Evolutionary conservation across 768 basidiomycete genomes (phyloP).

Genomic region (Suillus cothurnatus): DNA sequence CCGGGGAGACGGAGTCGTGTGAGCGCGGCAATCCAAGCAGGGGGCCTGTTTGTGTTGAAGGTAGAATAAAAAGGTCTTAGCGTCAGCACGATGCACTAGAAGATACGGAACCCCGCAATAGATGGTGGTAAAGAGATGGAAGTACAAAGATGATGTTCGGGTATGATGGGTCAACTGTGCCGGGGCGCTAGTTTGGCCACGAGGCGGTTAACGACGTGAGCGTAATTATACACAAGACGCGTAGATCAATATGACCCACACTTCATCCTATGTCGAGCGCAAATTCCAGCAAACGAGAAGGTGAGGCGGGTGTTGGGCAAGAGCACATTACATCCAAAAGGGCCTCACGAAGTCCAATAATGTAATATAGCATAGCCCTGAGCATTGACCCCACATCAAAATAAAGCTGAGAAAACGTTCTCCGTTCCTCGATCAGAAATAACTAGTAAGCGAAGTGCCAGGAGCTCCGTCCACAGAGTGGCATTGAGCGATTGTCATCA

Average conservation of each 20-base stretch:
- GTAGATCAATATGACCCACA: neutral
- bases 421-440: neutral
- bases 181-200: neutral
- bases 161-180: neutral
- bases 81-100: conserved; percentile 16
- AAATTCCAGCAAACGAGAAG: neutral
- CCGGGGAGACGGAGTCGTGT: conserved; percentile 22
- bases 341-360: neutral
- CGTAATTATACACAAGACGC: neutral
- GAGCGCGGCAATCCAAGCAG: conserved; percentile 10
- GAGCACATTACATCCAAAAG: neutral
- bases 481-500: neutral
- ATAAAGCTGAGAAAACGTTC: neutral
- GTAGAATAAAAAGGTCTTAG: neutral
- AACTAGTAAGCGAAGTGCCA: neutral
- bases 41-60: conserved; percentile 15
- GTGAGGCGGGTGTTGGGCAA: neutral
- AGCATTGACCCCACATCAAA: neutral
- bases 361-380: neutral
- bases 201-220: neutral
- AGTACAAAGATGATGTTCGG: neutral
- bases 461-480: neutral
- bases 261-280: neutral
- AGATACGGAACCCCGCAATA: neutral
- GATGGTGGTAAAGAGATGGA: conserved; percentile 4